These are phyloP conservation scores for Penicillium maclennaniae DNA, from an alignment of 495 filamentous ascomycete genomes.

Conservation along the genomic window DNA sequence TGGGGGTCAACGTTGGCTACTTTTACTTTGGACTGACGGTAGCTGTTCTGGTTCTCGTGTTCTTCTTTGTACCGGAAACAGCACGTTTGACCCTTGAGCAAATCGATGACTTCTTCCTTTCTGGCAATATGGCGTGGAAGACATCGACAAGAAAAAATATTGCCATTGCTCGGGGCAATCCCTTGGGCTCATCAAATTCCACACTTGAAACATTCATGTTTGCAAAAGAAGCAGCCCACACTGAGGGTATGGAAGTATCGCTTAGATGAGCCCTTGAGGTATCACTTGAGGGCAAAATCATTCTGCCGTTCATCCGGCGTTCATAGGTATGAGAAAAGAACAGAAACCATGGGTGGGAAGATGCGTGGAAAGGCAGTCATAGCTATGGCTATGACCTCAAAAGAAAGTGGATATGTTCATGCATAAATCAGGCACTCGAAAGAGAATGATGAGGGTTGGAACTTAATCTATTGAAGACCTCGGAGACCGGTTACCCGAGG, in stretches of 20 bases:
- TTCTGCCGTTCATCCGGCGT: background rate
- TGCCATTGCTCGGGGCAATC: background rate
- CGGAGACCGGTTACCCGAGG: background rate
- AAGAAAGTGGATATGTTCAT: too few relatives aligned
- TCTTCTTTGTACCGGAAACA: conserved; percentile 8
- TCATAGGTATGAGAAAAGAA: too few relatives aligned
- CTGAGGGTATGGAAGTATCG: background rate
- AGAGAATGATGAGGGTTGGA: background rate
- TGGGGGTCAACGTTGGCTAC: conserved; percentile 10
- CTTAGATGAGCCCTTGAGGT: background rate
- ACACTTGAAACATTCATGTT: background rate
- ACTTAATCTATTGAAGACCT: too few relatives aligned
- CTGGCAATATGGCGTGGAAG: conserved; percentile 1
- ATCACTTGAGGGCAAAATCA: too few relatives aligned
- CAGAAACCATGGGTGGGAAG: too few relatives aligned
- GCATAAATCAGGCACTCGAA: too few relatives aligned
- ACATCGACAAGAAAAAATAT: conserved; percentile 3
- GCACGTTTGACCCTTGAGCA: conserved; percentile 8
- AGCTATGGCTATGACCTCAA: too few relatives aligned
- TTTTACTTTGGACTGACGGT: conserved; percentile 9
- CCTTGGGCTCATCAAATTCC: background rate
- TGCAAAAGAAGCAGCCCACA: background rate
- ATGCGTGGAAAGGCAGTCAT: too few relatives aligned
- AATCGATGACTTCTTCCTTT: conserved; percentile 9
- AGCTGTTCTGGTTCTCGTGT: background rate